These are phyloP conservation scores for Dipodascus albidus DNA, from an alignment of 805 yeast species.

Conservation along the genomic window DNA sequence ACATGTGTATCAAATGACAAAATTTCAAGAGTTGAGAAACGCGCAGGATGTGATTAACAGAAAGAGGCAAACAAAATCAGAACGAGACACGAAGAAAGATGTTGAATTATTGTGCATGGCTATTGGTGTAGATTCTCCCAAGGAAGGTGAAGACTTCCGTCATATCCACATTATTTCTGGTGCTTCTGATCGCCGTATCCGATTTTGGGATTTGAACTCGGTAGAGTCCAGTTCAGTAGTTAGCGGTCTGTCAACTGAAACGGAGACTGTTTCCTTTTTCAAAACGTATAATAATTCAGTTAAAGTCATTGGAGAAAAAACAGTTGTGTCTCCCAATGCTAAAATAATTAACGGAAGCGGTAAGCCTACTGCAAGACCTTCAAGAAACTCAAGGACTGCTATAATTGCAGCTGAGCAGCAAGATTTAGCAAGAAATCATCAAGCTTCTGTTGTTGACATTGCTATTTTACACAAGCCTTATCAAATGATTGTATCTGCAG, in stretches of 20 bases:
- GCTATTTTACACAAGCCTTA: constrained; percentile 38
- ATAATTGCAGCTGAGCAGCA: constrained; percentile 34
- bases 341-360: constrained; percentile 5
- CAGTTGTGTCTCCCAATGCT: constrained; percentile 11
- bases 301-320: constrained; percentile 33
- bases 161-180: constrained; percentile 21
- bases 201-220: constrained; percentile 27
- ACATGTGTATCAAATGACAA: constrained; percentile 4
- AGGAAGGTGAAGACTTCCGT: background rate
- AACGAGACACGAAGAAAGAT: background rate
- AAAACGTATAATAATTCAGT: constrained; percentile 25
- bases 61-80: background rate
- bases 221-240: constrained; percentile 23
- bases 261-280: constrained; percentile 11
- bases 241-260: constrained; percentile 23
- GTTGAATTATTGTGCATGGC: constrained; percentile 5
- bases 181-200: constrained; percentile 22
- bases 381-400: constrained; percentile 22
- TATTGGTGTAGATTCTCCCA: constrained; percentile 8
- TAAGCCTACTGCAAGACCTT: constrained; percentile 8
- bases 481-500: constrained; percentile 53
- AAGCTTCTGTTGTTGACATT: constrained; percentile 40
- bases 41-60: constrained; percentile 8
- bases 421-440: constrained; percentile 34
- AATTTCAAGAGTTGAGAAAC: constrained; percentile 4